These are phyloP conservation scores for Coemansia sp. DNA, from an alignment of 192 early-diverging fungal species.

Conservation along the genomic window DNA sequence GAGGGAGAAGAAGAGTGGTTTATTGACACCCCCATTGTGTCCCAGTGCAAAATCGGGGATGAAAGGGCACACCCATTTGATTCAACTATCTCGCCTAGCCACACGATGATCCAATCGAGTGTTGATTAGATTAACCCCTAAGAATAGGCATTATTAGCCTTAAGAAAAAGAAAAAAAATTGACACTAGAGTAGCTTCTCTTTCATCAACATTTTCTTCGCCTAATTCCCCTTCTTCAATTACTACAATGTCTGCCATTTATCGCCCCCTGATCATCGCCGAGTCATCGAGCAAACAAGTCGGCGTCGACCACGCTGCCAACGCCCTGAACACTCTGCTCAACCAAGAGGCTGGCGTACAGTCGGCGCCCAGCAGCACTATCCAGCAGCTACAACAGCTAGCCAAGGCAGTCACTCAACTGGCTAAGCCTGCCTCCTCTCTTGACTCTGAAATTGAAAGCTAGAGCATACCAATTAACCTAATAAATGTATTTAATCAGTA, in stretches of 20 bases:
- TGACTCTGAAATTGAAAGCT: too few species aligned
- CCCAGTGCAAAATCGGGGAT: too few species aligned
- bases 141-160: not conserved
- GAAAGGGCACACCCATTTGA: too few species aligned
- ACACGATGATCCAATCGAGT: too few species aligned
- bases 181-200: not conserved
- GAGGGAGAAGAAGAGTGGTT: too few species aligned
- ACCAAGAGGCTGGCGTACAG: constrained; percentile 31
- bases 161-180: not conserved
- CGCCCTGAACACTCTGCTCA: constrained; percentile 17
- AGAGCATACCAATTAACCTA: too few species aligned
- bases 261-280: constrained; percentile 30
- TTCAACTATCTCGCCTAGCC: too few species aligned
- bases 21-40: too few species aligned
- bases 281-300: constrained; percentile 15
- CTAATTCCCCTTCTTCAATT: not conserved
- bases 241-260: constrained; percentile 8
- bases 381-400: constrained; percentile 35
- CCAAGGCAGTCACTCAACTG: constrained; percentile 4
- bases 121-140: too few species aligned
- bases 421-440: not conserved
- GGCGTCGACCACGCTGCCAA: not conserved
- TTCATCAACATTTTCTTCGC: too few species aligned
- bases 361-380: constrained; percentile 20
- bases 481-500: too few species aligned